Evolutionary conservation across 2,329 filamentous ascomycete species (phyloP).

Genomic region (Dendryphion nanum): DNA sequence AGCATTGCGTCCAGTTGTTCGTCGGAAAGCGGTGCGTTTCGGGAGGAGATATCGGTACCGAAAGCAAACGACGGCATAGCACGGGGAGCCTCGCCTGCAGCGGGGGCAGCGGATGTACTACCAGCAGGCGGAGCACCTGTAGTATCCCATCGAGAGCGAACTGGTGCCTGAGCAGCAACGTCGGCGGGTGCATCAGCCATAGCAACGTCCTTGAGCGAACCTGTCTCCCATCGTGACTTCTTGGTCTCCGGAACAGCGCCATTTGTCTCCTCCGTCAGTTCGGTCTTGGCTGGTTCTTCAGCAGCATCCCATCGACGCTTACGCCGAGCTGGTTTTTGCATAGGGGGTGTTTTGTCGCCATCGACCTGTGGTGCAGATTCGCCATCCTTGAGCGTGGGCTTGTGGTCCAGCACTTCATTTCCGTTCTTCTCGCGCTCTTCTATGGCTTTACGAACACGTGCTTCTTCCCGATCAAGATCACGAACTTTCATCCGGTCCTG

Average conservation of each 20-base stretch:
- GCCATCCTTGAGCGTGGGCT: slow-evolving; percentile 69
- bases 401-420: slow-evolving; percentile 63
- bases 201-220: slow-evolving; percentile 66
- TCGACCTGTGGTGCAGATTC: slow-evolving; percentile 65
- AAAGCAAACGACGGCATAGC: slow-evolving; percentile 60
- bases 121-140: slow-evolving; percentile 14
- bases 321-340: slow-evolving; percentile 48
- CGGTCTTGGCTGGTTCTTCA: slow-evolving; percentile 10
- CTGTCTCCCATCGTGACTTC: slow-evolving; percentile 68
- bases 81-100: slow-evolving; percentile 19
- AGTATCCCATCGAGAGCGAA: slow-evolving; percentile 37
- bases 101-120: slow-evolving; percentile 12
- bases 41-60: slow-evolving; percentile 75
- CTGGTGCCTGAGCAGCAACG: slow-evolving; percentile 16
- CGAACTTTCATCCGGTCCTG: slow-evolving; percentile 86
- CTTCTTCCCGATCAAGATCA: slow-evolving; percentile 91
- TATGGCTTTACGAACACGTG: slow-evolving; percentile 77
- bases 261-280: not conserved
- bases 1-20: slow-evolving; percentile 93
- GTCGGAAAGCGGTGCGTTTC: slow-evolving; percentile 82
- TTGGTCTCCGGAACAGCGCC: slow-evolving; percentile 49
- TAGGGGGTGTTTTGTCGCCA: slow-evolving; percentile 66
- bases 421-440: slow-evolving; percentile 68
- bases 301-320: slow-evolving; percentile 78
- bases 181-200: slow-evolving; percentile 20